Evolutionary conservation across 2,329 filamentous ascomycete genomes (phyloP).

Genomic region (Fusarium aywerte): DNA sequence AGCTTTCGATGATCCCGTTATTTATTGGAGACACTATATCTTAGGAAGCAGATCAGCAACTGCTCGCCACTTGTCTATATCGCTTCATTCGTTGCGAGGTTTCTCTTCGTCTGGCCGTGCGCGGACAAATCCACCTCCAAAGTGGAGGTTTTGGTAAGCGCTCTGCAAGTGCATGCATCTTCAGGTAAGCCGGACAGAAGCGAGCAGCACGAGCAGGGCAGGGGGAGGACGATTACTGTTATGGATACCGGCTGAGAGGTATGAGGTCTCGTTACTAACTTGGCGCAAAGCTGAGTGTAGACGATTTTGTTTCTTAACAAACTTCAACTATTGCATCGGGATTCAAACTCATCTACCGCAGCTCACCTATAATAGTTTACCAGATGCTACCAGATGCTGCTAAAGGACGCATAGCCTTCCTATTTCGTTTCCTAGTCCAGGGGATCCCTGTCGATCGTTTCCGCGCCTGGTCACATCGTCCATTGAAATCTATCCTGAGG

Average conservation of each 20-base stretch:
- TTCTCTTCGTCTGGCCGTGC: background rate
- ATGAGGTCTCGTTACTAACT: background rate
- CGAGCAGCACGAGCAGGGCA: constrained; percentile 18
- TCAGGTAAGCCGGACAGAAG: constrained; percentile 26
- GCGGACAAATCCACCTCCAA: constrained; percentile 1
- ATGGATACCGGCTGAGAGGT: too few relatives aligned
- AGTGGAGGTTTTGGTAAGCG: background rate
- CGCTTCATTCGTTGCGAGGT: background rate
- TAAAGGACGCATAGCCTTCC: constrained; percentile 30
- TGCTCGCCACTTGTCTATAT: background rate
- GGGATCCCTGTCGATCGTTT: constrained; percentile 40
- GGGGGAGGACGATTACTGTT: background rate
- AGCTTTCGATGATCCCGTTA: background rate
- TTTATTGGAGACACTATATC: background rate
- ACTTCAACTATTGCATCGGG: constrained; percentile 1
- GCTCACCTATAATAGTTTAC: constrained; percentile 4
- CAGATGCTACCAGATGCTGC: constrained; percentile 15
- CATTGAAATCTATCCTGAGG: constrained; percentile 13
- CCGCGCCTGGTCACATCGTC: constrained; percentile 31
- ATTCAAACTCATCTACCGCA: background rate
- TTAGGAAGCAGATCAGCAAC: constrained; percentile 11
- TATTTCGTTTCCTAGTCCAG: constrained; percentile 41
- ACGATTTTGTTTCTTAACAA: constrained; percentile 11
- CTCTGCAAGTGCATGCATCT: constrained; percentile 25
- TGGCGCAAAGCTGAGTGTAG: constrained; percentile 12